phyloP scores from a whole-genome alignment of 306 rosid species.

The Pyrus bretschneideri region DNA sequence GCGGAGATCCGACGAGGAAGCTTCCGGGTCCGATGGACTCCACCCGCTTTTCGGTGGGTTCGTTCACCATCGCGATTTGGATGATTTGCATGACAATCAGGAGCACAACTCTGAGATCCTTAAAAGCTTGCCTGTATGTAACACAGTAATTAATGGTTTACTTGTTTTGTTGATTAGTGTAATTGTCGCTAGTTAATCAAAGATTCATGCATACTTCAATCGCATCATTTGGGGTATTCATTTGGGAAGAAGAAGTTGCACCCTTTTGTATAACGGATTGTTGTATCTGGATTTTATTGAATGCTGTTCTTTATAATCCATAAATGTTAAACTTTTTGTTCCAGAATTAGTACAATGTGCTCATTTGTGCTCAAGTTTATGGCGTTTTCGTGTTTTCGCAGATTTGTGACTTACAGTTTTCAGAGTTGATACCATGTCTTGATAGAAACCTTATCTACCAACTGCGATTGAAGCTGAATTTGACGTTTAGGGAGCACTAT shows the following conservation, averaged over 20 bases:
- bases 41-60: slow-evolving; percentile 23
- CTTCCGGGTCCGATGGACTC: slow-evolving; percentile 8
- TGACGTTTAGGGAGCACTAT: slow-evolving; percentile 56
- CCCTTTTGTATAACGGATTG: neutral
- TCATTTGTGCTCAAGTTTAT: neutral
- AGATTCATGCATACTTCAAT: too few species aligned
- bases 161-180: neutral
- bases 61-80: slow-evolving; percentile 19
- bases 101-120: slow-evolving; percentile 28
- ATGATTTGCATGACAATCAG: slow-evolving; percentile 23
- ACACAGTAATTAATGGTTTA: neutral
- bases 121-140: slow-evolving; percentile 38
- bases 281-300: neutral
- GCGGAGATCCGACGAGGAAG: slow-evolving; percentile 31
- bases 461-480: slow-evolving; percentile 41
- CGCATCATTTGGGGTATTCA: neutral
- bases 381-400: slow-evolving; percentile 4
- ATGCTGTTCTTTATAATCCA: neutral
- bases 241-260: neutral
- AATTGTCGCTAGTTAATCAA: neutral
- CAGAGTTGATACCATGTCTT: slow-evolving; percentile 58
- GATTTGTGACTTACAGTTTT: slow-evolving; percentile 40
- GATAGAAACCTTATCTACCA: slow-evolving; percentile 47
- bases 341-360: neutral
- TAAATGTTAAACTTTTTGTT: neutral